Base-by-base conservation (phyloP, 345 rosid genomes). In the Microcos paniculata region DNA sequence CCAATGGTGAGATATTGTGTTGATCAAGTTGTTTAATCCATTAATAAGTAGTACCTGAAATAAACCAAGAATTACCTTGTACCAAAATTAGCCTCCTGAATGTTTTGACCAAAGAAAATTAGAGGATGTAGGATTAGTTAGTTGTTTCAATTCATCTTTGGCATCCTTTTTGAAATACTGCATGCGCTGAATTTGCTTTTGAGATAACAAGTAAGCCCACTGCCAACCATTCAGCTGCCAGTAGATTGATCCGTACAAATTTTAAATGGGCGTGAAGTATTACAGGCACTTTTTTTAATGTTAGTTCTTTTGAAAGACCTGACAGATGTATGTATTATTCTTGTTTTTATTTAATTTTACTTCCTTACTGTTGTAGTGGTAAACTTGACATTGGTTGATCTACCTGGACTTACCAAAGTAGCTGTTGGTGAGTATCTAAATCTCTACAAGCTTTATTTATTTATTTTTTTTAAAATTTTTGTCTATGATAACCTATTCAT, bases 351-450 rank as follows among this genome's bases (percentile, higher is more conserved):
- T 56, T 24, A 21, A 23, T 24, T 56, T 40, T 55, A 8, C 11
- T 69, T 69, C 16, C 10, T 9, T 49, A 5, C 26, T 5, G 74
- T 72, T 55, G 87, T 85, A 93, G 99, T 95, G 85, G 99, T 93
- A 76, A 95, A 95, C 86, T 84, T 95, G 92, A 95, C 99, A 52
- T 82, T 95, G 82, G 75, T 95, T 62, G 99, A 95, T 84, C 99
- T 93, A 81, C 99, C 99, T 71, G 99, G 98, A 57, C 93, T 95
- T 65, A 95, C 99, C 64, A 95, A 95, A 87, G 94, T 95, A 78
- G 99, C 99, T 82, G 89, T 95, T 55, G 98, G 99, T 95, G 76
- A 86, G 92, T 77, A 64, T 72, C 51, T 46, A 48, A 53, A n/a
- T 72, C 48, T 55, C 64, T 33, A 21, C 64, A 13, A 58, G 35